Percentiles rank a stretch among this genome's conserved stretches.
Conservation (phyloP, 331 rosid genomes). For the Quercus phellos region DNA sequence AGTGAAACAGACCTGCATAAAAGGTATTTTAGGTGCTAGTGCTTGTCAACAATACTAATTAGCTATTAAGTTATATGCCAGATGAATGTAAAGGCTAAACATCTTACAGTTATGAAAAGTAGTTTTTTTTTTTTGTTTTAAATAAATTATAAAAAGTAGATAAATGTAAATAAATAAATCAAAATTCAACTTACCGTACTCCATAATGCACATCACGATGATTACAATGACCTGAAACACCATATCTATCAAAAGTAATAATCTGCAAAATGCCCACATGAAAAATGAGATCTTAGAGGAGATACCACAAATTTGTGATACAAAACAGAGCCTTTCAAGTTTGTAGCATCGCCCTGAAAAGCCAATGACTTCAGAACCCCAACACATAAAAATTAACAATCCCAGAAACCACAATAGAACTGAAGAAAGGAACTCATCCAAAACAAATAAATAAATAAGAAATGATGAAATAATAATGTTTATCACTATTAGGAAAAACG, state of each 20-base stretch:
- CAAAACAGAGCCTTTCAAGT: background rate
- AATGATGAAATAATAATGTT: conserved; percentile 1
- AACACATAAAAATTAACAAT: conserved; percentile 7
- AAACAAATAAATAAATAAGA: background rate
- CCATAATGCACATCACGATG: conserved; percentile 79
- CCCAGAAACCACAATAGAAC: background rate
- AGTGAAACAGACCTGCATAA: background rate
- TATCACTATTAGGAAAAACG: background rate
- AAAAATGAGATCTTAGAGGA: background rate
- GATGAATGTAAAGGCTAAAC: background rate
- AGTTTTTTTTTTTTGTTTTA: background rate
- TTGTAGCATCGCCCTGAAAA: conserved; percentile 12
- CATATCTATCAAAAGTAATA: conserved; percentile 74
- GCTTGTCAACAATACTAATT: background rate
- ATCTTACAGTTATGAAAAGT: background rate
- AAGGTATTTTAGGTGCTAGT: background rate
- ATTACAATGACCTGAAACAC: conserved; percentile 94
- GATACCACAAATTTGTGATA: background rate
- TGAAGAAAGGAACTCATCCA: background rate
- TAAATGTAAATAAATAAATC: background rate
- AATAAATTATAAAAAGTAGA: background rate
- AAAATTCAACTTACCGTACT: conserved; percentile 49
- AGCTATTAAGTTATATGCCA: background rate
- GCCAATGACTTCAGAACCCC: background rate
- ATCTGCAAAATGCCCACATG: conserved; percentile 44